Conservation (phyloP, 2,329 filamentous ascomycete species). For the Penicillium hesseltinei region DNA sequence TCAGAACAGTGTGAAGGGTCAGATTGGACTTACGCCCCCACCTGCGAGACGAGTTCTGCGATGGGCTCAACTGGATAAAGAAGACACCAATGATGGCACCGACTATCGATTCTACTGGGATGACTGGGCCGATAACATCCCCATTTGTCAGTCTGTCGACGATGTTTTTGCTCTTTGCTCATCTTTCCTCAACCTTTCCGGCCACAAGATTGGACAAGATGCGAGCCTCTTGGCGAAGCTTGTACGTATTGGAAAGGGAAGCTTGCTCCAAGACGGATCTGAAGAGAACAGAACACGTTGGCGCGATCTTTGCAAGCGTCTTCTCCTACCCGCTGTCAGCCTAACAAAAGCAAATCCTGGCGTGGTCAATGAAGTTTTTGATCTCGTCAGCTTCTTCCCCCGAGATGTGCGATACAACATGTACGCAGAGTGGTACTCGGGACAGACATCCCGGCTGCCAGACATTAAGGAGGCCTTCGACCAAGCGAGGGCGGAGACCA, state of each 20-base stretch:
- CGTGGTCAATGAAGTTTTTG: constrained; percentile 81
- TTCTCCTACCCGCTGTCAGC: constrained; percentile 85
- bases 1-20: constrained; percentile 68
- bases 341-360: constrained; percentile 81
- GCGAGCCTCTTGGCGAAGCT: constrained; percentile 74
- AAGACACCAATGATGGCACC: constrained; percentile 69
- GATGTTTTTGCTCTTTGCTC: constrained; percentile 85
- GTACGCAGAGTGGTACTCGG: constrained; percentile 90
- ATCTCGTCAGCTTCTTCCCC: constrained; percentile 75
- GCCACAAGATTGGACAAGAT: constrained; percentile 86
- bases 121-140: constrained; percentile 92
- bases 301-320: constrained; percentile 77
- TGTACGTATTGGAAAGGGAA: constrained; percentile 78
- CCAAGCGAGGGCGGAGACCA: constrained; percentile 72
- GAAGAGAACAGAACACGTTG: constrained; percentile 71
- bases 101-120: constrained; percentile 95
- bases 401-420: constrained; percentile 76
- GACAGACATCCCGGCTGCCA: constrained; percentile 70
- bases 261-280: constrained; percentile 67
- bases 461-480: constrained; percentile 78
- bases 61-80: constrained; percentile 80
- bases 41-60: constrained; percentile 66
- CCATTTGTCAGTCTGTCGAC: constrained; percentile 83
- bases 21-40: constrained; percentile 60
- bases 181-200: constrained; percentile 79